Evolutionary conservation across 495 filamentous ascomycete species (phyloP).

Genomic region (Xylaria bambusicola): DNA sequence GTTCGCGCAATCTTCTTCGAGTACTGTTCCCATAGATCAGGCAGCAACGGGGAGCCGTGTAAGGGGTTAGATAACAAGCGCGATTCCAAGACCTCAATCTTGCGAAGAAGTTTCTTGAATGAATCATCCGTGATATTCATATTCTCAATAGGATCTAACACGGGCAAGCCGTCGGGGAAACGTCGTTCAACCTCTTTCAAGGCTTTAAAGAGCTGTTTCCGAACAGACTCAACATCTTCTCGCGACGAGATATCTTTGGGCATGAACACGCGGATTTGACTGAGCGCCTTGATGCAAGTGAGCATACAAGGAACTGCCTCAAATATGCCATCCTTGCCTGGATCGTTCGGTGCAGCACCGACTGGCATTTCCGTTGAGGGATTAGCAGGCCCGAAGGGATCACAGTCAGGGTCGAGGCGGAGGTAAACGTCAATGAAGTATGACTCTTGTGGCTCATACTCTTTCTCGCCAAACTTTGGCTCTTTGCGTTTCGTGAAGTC

Average conservation of each 20-base stretch:
- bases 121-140: constrained; percentile 90
- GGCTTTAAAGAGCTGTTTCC: constrained; percentile 52
- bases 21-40: constrained; percentile 82
- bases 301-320: constrained; percentile 85
- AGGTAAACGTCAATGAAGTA: constrained; percentile 83
- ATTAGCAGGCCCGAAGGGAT: constrained; percentile 31
- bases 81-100: constrained; percentile 97
- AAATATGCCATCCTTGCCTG: constrained; percentile 48
- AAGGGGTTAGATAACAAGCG: constrained; percentile 83
- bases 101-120: constrained; percentile 90
- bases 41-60: constrained; percentile 81
- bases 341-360: constrained; percentile 48
- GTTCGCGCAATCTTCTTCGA: constrained; percentile 72
- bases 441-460: constrained; percentile 68
- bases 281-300: constrained; percentile 77
- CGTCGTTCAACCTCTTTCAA: constrained; percentile 76
- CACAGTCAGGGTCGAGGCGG: constrained; percentile 50
- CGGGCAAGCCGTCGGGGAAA: constrained; percentile 89
- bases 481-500: constrained; percentile 64
- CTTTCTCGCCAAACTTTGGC: constrained; percentile 60
- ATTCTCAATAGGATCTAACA: constrained; percentile 89
- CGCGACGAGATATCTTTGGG: constrained; percentile 67
- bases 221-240: constrained; percentile 64
- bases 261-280: constrained; percentile 75
- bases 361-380: constrained; percentile 39